Conservation (phyloP, 805 yeast species). For the Ogataea chonburiensis region DNA sequence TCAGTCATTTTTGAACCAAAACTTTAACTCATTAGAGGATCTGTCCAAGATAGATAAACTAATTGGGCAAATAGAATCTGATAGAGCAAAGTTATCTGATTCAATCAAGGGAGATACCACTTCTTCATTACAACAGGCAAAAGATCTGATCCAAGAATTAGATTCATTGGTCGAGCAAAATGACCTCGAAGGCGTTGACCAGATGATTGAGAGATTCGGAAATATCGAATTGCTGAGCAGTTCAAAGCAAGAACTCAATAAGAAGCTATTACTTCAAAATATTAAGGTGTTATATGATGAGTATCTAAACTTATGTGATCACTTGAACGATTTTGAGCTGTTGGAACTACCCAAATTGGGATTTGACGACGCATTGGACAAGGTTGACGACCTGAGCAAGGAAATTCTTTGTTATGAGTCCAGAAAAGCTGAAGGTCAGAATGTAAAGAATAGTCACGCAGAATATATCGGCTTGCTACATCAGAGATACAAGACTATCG, state of each 20-base stretch:
- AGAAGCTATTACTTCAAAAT: constrained; percentile 13
- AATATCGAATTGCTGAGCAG: constrained; percentile 20
- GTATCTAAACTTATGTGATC: constrained; percentile 10
- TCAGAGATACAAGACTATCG: not conserved
- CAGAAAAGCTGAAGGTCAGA: not conserved
- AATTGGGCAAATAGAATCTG: constrained; percentile 29
- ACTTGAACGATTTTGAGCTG: constrained; percentile 12
- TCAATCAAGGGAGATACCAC: not conserved
- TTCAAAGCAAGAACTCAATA: constrained; percentile 14
- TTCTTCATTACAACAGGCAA: constrained; percentile 1
- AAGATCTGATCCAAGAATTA: constrained; percentile 2
- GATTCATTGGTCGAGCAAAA: constrained; percentile 5
- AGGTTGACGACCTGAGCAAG: constrained; percentile 2
- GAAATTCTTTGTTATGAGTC: constrained; percentile 31
- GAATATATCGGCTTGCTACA: constrained; percentile 7
- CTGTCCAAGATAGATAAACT: constrained; percentile 31
- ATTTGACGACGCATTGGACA: constrained; percentile 3
- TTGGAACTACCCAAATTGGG: constrained; percentile 8
- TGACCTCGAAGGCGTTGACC: constrained; percentile 11
- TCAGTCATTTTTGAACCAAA: constrained; percentile 36
- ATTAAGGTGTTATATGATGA: constrained; percentile 9
- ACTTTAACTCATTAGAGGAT: constrained; percentile 37
- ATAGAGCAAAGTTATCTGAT: constrained; percentile 6
- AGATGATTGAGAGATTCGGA: constrained; percentile 20
- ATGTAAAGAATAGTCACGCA: constrained; percentile 1